Evolutionary conservation across 2,329 filamentous ascomycete genomes (phyloP).

Genomic region (Knoxdaviesia proteae): DNA sequence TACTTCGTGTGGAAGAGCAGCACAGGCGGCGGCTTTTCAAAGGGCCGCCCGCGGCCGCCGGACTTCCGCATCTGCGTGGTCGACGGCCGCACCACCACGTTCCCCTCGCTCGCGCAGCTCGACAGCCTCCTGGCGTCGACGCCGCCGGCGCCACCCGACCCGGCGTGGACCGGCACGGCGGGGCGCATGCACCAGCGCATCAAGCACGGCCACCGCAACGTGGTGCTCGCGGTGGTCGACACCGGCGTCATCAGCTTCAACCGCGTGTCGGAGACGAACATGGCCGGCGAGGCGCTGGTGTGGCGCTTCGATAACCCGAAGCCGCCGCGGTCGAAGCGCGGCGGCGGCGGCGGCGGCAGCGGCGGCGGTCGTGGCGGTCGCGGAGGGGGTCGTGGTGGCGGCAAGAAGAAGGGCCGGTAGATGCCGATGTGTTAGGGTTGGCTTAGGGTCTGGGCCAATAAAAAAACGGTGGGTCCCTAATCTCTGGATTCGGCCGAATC

Average conservation of each 20-base stretch:
- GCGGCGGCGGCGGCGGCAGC: conserved; percentile 16
- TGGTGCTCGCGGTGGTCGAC: conserved; percentile 75
- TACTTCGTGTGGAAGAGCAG: conserved; percentile 62
- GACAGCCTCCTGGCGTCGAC: conserved; percentile 50
- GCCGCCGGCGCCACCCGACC: conserved; percentile 21
- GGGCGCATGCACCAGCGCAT: conserved; percentile 51
- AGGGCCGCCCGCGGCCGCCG: conserved; percentile 55
- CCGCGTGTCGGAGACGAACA: conserved; percentile 58
- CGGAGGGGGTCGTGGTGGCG: conserved; percentile 18
- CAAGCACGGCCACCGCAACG: conserved; percentile 67
- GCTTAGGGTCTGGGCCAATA: not conserved
- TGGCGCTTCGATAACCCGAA: conserved; percentile 25
- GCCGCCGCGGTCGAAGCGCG: conserved; percentile 14
- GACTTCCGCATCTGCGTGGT: conserved; percentile 75
- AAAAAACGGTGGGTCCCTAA: not conserved
- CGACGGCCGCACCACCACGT: conserved; percentile 46
- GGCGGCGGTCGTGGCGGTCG: conserved; percentile 21
- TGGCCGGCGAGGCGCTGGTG: conserved; percentile 54
- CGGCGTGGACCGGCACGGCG: conserved; percentile 15
- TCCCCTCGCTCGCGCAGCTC: conserved; percentile 58
- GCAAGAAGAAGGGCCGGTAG: conserved; percentile 10
- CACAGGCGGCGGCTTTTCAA: conserved; percentile 42
- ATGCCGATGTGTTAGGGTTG: conserved; percentile 1
- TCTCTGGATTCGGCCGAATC: conserved; percentile 1
- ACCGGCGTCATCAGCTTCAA: conserved; percentile 79